These are phyloP conservation scores for Trichoderma gamsii DNA, from an alignment of 495 filamentous ascomycete species.

Conservation along the genomic window DNA sequence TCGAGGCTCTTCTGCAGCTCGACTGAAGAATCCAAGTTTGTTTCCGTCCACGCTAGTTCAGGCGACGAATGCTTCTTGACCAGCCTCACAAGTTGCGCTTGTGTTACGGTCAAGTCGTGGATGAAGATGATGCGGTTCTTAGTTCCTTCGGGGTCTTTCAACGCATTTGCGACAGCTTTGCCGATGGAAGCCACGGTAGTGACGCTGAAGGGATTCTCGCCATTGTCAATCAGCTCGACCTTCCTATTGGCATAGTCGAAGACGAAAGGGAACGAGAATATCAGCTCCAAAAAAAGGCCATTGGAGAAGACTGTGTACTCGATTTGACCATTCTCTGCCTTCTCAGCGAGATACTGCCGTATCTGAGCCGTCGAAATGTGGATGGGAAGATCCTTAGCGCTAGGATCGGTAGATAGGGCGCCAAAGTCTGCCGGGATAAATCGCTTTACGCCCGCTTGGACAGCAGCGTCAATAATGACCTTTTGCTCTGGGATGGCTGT, in stretches of 20 bases:
- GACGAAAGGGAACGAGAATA: conserved; percentile 10
- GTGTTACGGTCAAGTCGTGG: conserved; percentile 21
- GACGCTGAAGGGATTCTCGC: conserved; percentile 23
- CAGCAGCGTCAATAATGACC: conserved; percentile 43
- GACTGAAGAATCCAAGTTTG: too few relatives aligned
- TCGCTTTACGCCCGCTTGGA: conserved; percentile 44
- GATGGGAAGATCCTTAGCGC: conserved; percentile 32
- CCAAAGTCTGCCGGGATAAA: conserved; percentile 54
- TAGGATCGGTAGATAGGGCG: conserved; percentile 33
- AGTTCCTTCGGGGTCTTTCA: conserved; percentile 27
- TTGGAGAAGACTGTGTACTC: conserved; percentile 40
- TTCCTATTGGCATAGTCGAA: not conserved
- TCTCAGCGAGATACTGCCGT: conserved; percentile 37
- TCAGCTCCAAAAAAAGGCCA: conserved; percentile 35
- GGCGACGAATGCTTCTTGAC: too few relatives aligned
- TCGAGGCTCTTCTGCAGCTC: too few relatives aligned
- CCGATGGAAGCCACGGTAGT: conserved; percentile 27
- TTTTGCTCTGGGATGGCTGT: conserved; percentile 27
- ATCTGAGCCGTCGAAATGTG: conserved; percentile 39
- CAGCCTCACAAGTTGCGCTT: conserved; percentile 23
- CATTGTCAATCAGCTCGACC: conserved; percentile 24
- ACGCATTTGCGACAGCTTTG: conserved; percentile 27
- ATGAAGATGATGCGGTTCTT: conserved; percentile 29
- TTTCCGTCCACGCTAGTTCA: too few relatives aligned
- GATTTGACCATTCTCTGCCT: conserved; percentile 30